A percentile compares a stretch with the other conserved stretches of the same genome.
Evolutionary conservation across 2,329 filamentous ascomycete genomes (phyloP).

Genomic region (Aureobasidium vineae): DNA sequence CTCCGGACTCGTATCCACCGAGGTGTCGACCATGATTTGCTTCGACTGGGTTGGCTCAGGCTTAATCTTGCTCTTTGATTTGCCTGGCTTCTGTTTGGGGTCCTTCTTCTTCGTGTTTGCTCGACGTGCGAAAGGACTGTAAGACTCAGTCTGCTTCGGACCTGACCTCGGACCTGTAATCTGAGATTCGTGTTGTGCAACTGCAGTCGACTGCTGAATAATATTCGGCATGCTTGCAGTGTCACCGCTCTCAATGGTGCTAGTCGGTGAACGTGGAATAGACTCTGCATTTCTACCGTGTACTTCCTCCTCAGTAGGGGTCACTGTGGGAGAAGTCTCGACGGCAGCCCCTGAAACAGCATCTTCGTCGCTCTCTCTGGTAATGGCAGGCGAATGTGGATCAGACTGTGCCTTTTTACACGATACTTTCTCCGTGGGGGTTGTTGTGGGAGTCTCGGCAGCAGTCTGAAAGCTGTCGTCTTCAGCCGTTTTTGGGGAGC

Average conservation of each 20-base stretch:
- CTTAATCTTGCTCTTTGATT: slow-evolving; percentile 29
- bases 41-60: neutral
- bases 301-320: neutral
- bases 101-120: slow-evolving; percentile 31
- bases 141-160: slow-evolving; percentile 39
- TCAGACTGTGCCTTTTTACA: slow-evolving; percentile 9
- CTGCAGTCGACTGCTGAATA: neutral
- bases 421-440: neutral
- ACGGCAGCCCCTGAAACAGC: neutral
- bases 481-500: slow-evolving; percentile 27
- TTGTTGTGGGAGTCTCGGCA: slow-evolving; percentile 30
- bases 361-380: neutral
- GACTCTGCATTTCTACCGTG: neutral
- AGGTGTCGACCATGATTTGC: neutral
- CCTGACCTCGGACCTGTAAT: slow-evolving; percentile 34
- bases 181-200: slow-evolving; percentile 18
- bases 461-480: slow-evolving; percentile 40
- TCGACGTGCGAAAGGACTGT: slow-evolving; percentile 35
- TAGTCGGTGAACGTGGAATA: neutral
- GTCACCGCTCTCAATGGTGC: neutral
- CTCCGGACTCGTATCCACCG: neutral
- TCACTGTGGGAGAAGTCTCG: neutral
- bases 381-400: neutral
- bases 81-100: slow-evolving; percentile 27
- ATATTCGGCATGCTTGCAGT: neutral